These are phyloP conservation scores for Holtermannia corniformis DNA, from an alignment of 768 basidiomycete genomes.

Conservation along the genomic window DNA sequence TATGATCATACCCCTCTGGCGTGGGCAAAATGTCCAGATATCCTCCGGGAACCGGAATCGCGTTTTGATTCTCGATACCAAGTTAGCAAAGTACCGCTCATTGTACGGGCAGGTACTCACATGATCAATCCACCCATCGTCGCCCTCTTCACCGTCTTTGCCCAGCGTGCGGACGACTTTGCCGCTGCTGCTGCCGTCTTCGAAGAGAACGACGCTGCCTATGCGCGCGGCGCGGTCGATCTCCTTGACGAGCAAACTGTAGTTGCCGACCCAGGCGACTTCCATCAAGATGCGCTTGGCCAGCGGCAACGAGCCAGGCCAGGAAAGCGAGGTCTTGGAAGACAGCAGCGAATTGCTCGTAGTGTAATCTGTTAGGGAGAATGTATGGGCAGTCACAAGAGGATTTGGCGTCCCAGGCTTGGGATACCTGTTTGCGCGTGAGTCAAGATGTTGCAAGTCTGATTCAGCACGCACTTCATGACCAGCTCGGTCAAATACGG, in stretches of 20 bases:
- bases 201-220: constrained; percentile 71
- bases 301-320: constrained; percentile 53
- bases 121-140: constrained; percentile 88
- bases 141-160: constrained; percentile 71
- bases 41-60: constrained; percentile 43
- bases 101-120: constrained; percentile 55
- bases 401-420: constrained; percentile 56
- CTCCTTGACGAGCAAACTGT: constrained; percentile 70
- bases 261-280: constrained; percentile 75
- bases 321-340: constrained; percentile 39
- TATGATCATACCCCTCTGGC: constrained; percentile 74
- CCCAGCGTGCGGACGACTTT: constrained; percentile 67
- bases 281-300: constrained; percentile 67
- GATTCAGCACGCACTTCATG: constrained; percentile 36
- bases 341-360: constrained; percentile 15
- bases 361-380: constrained; percentile 57
- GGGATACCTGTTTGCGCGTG: constrained; percentile 40
- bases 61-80: constrained; percentile 37
- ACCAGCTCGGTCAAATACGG: constrained; percentile 54
- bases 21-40: constrained; percentile 88
- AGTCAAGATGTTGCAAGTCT: not conserved
- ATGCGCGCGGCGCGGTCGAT: constrained; percentile 72
- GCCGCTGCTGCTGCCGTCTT: constrained; percentile 47
- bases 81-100: constrained; percentile 24
- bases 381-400: constrained; percentile 58